Conservation (phyloP, 306 rosid genomes). For the Prunus kanzakura region DNA sequence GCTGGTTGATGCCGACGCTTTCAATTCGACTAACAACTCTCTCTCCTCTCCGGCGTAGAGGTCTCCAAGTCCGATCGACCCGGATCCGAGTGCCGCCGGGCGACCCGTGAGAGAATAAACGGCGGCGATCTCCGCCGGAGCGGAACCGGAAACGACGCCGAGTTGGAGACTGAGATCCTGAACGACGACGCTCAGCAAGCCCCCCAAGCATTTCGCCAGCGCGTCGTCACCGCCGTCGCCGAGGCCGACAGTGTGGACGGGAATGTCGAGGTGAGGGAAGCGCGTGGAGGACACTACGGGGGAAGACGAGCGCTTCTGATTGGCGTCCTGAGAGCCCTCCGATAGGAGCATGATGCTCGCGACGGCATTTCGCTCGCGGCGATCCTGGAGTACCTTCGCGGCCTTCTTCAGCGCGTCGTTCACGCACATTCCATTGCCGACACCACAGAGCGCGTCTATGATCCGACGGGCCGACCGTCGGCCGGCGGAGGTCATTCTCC, state of each 20-base stretch:
- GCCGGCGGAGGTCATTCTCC: constrained; percentile 62
- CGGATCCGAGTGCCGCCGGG: constrained; percentile 46
- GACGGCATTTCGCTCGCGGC: constrained; percentile 71
- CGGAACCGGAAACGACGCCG: constrained; percentile 44
- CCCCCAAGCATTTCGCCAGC: constrained; percentile 37
- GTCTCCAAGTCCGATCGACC: constrained; percentile 44
- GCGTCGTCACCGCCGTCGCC: constrained; percentile 38
- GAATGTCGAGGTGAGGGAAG: constrained; percentile 45
- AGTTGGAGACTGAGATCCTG: constrained; percentile 70
- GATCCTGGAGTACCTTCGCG: constrained; percentile 81
- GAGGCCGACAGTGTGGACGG: constrained; percentile 57
- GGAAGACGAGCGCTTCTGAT: constrained; percentile 23
- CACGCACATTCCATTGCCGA: constrained; percentile 50
- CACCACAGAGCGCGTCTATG: constrained; percentile 39
- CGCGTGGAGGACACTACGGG: constrained; percentile 49
- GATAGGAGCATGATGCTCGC: constrained; percentile 63
- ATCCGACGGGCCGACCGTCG: constrained; percentile 62
- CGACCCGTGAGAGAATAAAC: constrained; percentile 59
- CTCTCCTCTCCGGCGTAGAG: constrained; percentile 72
- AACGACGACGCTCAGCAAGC: constrained; percentile 58
- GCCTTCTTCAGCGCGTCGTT: constrained; percentile 88
- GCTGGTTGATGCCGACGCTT: constrained; percentile 47
- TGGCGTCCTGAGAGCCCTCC: constrained; percentile 12
- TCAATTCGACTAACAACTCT: constrained; percentile 67
- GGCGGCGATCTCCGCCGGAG: constrained; percentile 58